Conservation (phyloP, 768 basidiomycete species). For the Lactarius quietus region DNA sequence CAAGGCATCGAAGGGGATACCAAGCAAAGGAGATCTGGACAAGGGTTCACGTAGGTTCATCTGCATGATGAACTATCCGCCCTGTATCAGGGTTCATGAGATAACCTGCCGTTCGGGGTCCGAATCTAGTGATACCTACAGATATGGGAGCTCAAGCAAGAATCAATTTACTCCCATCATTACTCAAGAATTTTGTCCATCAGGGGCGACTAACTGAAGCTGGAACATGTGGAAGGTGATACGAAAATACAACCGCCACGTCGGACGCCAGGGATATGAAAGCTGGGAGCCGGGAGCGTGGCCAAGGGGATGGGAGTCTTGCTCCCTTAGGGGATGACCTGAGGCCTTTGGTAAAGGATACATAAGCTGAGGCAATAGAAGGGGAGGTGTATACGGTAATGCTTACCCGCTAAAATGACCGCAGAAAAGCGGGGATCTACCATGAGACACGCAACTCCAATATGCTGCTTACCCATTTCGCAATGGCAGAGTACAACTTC, state of each 20-base stretch:
- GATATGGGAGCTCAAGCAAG: background rate
- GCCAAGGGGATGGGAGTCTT: background rate
- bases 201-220: background rate
- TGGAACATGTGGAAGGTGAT: too few relatives aligned
- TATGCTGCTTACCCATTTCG: too few relatives aligned
- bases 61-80: background rate
- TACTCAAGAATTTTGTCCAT: background rate
- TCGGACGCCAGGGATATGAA: background rate
- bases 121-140: background rate
- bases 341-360: background rate
- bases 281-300: background rate
- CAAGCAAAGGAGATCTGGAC: background rate
- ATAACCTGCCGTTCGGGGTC: background rate
- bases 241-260: background rate
- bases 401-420: background rate
- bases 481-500: too few relatives aligned
- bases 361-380: background rate
- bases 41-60: background rate
- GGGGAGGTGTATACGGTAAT: background rate
- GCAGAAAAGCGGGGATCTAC: background rate
- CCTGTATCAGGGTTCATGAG: constrained; percentile 3
- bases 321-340: constrained; percentile 36
- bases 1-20: background rate
- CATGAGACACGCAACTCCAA: constrained; percentile 8
- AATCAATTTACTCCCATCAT: background rate